Evolutionary conservation across 805 yeast genomes (phyloP), one percentile per base, ranked within the genome.

Genomic region (Spathaspora arborariae): DNA sequence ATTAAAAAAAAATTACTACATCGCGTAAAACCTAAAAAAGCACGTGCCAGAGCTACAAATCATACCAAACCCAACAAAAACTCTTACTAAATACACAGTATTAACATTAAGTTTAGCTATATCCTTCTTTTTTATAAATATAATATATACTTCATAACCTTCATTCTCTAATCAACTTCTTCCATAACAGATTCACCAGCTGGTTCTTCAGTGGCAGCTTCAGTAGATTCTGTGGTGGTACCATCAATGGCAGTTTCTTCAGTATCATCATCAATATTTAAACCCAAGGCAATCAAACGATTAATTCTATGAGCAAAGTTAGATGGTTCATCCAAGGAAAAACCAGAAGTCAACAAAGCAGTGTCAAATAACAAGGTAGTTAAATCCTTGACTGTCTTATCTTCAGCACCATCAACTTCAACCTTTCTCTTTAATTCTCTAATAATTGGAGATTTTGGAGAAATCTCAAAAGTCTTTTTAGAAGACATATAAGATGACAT

Each of bases 401-500:
- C 98, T 76, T 89, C 95, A 56, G 96, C 91, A 75, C 98, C 98
- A 64, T 89, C 96, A 57, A 87, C 84, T 63, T 90, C 98, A 65
- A 94, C 97, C 84, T 92, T 94, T 72, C 85, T 80, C 81, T 84
- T 91, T 76, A 94, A 85, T 76, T 94, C 99, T 79, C 78, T 85
- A 74, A 94, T 92, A 70, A 94, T 94, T 56, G 96, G 75, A 56
- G 97, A 91, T 73, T 81, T 85, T 77, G 99, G 97, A 64, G 98
- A 92, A 60, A 94, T 90, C 82, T 94, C 99, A 64, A 94, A 89
- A 67, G 94, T 94, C 85, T 94, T 94, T 90, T 94, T 94, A 47
- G 99, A 94, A 42, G 98, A 86, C 99, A 94, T 94, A 94, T 94
- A 94, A 54, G 97, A 83, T 37, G 98, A 90, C 99, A 94, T 94